A percentile compares a stretch with the other conserved stretches of the same genome.
phyloP scores from a whole-genome alignment of 2,329 filamentous ascomycete genomes.

The Plenodomus tracheiphilus region DNA sequence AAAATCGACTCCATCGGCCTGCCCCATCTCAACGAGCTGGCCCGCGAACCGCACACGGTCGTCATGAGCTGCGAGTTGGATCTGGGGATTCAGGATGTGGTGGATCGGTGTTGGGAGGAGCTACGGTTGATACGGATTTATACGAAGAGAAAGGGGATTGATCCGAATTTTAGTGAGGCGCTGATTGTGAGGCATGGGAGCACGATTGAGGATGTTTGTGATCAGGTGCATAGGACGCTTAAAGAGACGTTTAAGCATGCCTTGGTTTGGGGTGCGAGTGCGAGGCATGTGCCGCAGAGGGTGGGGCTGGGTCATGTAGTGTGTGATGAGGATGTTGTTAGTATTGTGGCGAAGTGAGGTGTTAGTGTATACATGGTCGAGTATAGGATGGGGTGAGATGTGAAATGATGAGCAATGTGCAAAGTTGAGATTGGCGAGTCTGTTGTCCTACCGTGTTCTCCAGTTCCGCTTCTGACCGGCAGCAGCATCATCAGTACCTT shows the following conservation, averaged over 20 bases:
- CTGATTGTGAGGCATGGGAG: conserved; percentile 88
- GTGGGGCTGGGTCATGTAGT: conserved; percentile 86
- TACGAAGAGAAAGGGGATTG: conserved; percentile 82
- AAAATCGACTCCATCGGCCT: conserved; percentile 96
- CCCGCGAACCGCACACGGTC: conserved; percentile 88
- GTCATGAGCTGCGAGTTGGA: conserved; percentile 98
- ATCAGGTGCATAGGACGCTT: conserved; percentile 86
- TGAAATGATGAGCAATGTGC: no score
- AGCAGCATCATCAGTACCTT: no score
- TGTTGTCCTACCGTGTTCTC: no score
- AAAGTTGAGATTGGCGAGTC: no score
- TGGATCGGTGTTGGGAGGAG: conserved; percentile 95
- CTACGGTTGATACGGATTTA: conserved; percentile 88
- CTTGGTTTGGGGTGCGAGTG: conserved; percentile 95
- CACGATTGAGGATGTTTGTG: conserved; percentile 95
- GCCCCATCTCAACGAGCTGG: conserved; percentile 89
- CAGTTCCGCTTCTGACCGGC: no score
- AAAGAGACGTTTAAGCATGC: conserved; percentile 99
- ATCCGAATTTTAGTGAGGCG: conserved; percentile 87
- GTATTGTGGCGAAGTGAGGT: conserved; percentile 55
- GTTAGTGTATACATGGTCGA: not conserved
- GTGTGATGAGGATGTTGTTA: conserved; percentile 68
- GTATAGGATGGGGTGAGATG: no score
- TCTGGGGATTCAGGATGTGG: conserved; percentile 87
- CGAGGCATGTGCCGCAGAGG: conserved; percentile 89